Conservation (phyloP, 2,329 filamentous ascomycete species). For the Zopfia rhizophila region DNA sequence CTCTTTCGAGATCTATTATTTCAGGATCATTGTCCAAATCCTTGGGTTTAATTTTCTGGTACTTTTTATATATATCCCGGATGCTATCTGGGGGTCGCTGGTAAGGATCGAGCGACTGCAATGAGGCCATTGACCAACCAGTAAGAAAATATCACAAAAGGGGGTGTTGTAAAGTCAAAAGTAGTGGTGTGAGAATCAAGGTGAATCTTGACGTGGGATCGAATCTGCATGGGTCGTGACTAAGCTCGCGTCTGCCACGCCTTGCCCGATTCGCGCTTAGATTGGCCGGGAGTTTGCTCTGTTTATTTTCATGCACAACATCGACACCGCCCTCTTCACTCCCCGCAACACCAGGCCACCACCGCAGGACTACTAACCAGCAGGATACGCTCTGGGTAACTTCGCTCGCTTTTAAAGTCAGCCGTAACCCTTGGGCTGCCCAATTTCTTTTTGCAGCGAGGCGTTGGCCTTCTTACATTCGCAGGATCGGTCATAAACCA, state of each 20-base stretch:
- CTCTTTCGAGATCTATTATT: slow-evolving; percentile 53
- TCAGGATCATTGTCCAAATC: slow-evolving; percentile 61
- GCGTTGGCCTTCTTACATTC: neutral
- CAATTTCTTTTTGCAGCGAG: slow-evolving; percentile 1
- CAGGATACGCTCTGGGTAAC: slow-evolving; percentile 23
- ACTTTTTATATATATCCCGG: slow-evolving; percentile 78
- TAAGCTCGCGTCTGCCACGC: slow-evolving; percentile 38
- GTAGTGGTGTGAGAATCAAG: no score
- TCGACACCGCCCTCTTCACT: slow-evolving; percentile 1
- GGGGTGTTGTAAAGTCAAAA: no score
- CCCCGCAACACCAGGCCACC: slow-evolving; percentile 23
- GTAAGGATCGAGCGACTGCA: slow-evolving; percentile 72
- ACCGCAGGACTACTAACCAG: slow-evolving; percentile 36
- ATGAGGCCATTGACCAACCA: neutral
- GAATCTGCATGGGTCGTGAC: slow-evolving; percentile 19
- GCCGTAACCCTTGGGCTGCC: neutral
- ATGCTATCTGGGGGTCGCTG: slow-evolving; percentile 78
- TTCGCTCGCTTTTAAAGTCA: neutral
- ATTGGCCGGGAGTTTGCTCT: slow-evolving; percentile 41
- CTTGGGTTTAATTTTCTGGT: slow-evolving; percentile 67
- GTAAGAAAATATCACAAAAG: neutral
- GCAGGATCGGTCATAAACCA: neutral
- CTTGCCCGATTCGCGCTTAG: slow-evolving; percentile 31
- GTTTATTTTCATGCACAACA: slow-evolving; percentile 35
- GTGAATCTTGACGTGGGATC: slow-evolving; percentile 1